Evolutionary conservation across 345 rosid species (phyloP).

Genomic region (Eucalyptus marginata): DNA sequence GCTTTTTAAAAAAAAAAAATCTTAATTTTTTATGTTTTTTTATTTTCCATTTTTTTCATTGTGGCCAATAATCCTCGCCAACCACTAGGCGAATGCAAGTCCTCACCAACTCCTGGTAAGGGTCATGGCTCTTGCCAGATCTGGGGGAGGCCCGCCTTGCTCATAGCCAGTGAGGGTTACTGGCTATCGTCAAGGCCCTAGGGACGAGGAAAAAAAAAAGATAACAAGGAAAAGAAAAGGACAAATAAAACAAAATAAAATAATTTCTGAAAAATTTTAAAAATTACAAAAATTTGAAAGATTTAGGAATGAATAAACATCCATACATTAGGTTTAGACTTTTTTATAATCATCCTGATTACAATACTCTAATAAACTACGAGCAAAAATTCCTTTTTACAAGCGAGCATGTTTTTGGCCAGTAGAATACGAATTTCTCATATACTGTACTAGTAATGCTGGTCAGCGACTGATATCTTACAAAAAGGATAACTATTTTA

Average conservation of each 20-base stretch:
- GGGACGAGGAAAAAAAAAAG: neutral
- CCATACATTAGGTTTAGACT: neutral
- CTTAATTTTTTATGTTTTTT: too few relatives aligned
- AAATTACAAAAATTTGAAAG: neutral
- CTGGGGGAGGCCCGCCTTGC: accelerated
- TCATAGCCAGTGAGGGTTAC: neutral
- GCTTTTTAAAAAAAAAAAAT: too few relatives aligned
- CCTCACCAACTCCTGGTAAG: accelerated
- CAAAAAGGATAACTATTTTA: neutral
- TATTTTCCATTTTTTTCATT: too few relatives aligned
- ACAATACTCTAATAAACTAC: neutral
- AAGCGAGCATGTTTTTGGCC: neutral
- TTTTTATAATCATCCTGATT: neutral
- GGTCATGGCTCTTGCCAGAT: neutral
- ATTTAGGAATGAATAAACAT: neutral
- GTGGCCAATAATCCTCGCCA: neutral
- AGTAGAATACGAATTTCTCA: neutral
- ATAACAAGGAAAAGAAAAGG: too few relatives aligned
- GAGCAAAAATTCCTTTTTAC: neutral
- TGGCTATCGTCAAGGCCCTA: accelerated
- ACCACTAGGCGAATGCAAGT: neutral
- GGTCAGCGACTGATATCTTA: neutral
- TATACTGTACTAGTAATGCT: neutral
- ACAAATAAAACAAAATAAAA: neutral
- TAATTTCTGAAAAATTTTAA: too few relatives aligned